A percentile compares a stretch with the other conserved stretches of the same genome.
Conservation (phyloP, 208 protist genomes). For the Trypanosoma platydactyli region DNA sequence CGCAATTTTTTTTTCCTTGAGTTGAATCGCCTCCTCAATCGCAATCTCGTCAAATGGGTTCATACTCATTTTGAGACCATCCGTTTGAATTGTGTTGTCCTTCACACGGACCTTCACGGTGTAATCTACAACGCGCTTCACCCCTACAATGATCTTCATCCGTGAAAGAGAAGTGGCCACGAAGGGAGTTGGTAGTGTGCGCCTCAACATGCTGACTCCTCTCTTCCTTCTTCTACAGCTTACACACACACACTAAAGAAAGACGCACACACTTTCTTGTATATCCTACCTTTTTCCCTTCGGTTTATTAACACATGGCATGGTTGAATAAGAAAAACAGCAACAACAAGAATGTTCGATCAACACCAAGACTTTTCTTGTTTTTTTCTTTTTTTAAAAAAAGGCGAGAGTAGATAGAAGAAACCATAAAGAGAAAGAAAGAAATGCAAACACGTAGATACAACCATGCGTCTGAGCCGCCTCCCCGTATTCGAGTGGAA, state of each 20-base stretch:
- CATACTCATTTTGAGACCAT: constrained; percentile 95
- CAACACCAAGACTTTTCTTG: too few species aligned
- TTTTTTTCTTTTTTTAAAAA: too few species aligned
- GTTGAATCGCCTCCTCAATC: constrained; percentile 93
- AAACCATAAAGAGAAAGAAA: not conserved
- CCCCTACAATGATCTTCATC: constrained; percentile 93
- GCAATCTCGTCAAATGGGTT: constrained; percentile 98
- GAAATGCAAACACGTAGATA: too few species aligned
- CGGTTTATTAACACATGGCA: too few species aligned
- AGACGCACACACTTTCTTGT: not conserved
- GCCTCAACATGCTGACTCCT: constrained; percentile 28
- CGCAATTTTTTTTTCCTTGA: constrained; percentile 93
- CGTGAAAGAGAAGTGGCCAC: constrained; percentile 42
- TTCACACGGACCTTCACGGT: constrained; percentile 95
- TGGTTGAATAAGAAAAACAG: not conserved
- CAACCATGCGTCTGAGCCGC: too few species aligned
- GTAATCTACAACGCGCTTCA: constrained; percentile 98
- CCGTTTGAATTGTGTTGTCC: constrained; percentile 94
- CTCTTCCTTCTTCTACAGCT: not conserved
- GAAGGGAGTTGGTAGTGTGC: constrained; percentile 37
- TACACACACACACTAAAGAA: not conserved
- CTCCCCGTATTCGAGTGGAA: too few species aligned
- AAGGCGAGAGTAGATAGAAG: not conserved
- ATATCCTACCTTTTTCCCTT: too few species aligned
- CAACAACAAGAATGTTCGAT: too few species aligned